Evolutionary conservation across 768 basidiomycete species (phyloP), one percentile per base, ranked within the genome.

Genomic region (Termitomyces sp.): DNA sequence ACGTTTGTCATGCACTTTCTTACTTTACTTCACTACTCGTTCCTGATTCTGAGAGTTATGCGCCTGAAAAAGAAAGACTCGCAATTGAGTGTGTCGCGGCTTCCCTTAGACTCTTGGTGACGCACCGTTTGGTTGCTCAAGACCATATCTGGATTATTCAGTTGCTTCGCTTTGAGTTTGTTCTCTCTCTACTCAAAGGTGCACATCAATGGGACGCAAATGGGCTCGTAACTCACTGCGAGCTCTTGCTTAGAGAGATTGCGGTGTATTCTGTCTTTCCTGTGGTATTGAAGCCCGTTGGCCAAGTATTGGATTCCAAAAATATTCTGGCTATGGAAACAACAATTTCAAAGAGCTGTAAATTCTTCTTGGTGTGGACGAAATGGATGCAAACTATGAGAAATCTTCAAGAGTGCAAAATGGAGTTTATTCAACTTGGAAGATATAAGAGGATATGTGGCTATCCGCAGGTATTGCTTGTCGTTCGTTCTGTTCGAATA

Each of bases 121-220:
- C 6, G 9, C 16, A 39, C 16, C 4, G 16, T 16, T 28, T 28
- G 20, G 24, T 54, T 40, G 53, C 53, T 18, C 38, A 54, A 40
- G 53, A 28, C 15, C 53, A 54, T 40, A 18, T 24, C 12, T 54
- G 22, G 38, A 38, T 53, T 3, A 15, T 36, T 2, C 13, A 38
- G 22, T 22, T 53, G 20, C 12, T 53, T 4, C 51, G 51, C 20
- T 22, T 1, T 16, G 20, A 22, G 20, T 22, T 53, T 53, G 51
- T 53, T 36, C 35, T 15, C 13, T 53, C 51, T 38, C 36, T 53
- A 20, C 51, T 53, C 20, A 53, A 53, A 52, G 51, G 36, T 53
- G 51, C 51, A 53, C 51, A 15, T 4, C 20, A 53, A 1, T 53
- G 51, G 51, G 51, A 53, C 20, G 36, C 33, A 13, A 13, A 53